phyloP scores from a whole-genome alignment of 352 stramenopile genomes.

The Phytophthora cryptogea region DNA sequence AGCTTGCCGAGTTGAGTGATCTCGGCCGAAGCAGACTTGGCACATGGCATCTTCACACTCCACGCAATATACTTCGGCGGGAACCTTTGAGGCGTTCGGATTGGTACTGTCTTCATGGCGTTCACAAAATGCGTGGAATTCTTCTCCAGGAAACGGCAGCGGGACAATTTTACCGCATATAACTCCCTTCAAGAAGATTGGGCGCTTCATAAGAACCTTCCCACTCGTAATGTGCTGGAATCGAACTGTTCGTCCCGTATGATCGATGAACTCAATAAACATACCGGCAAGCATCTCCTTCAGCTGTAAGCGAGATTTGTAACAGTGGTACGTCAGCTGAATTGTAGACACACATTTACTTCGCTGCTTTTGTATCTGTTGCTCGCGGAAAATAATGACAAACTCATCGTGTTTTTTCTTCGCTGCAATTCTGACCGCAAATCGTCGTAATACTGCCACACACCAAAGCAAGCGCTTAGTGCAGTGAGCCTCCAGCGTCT shows the following conservation, averaged over 20 bases:
- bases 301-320: conserved; percentile 51
- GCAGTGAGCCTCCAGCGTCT: conserved; percentile 43
- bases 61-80: conserved; percentile 62
- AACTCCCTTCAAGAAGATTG: conserved; percentile 62
- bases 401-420: conserved; percentile 54
- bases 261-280: conserved; percentile 70
- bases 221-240: conserved; percentile 52
- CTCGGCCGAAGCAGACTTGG: conserved; percentile 57
- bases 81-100: conserved; percentile 25
- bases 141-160: conserved; percentile 69
- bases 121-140: conserved; percentile 68
- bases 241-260: conserved; percentile 41
- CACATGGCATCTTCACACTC: conserved; percentile 80
- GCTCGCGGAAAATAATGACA: conserved; percentile 41
- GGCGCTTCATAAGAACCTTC: conserved; percentile 40
- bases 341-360: conserved; percentile 40
- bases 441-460: conserved; percentile 44
- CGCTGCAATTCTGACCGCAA: conserved; percentile 43
- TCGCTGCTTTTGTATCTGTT: conserved; percentile 33
- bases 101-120: conserved; percentile 58
- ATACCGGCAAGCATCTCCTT: conserved; percentile 49
- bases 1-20: conserved; percentile 54
- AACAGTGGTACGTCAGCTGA: conserved; percentile 50
- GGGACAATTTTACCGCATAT: conserved; percentile 53
- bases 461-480: conserved; percentile 55